Evolutionary conservation across 441 rosid genomes (phyloP), one percentile per base, ranked within the genome.

Genomic region (Populus hybrid): DNA sequence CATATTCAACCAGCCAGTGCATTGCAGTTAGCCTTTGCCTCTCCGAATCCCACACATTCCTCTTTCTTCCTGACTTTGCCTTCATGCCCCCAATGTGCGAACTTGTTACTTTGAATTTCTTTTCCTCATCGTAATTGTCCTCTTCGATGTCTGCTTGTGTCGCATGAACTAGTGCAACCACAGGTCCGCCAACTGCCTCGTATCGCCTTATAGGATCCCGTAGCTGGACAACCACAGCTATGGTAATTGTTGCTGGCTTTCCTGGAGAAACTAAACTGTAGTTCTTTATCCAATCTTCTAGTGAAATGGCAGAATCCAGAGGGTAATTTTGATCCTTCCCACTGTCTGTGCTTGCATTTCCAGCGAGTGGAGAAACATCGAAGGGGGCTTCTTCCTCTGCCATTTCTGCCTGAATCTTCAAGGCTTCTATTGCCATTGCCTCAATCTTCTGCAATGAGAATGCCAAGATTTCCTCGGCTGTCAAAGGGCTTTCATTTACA

Each of bases 381-480:
- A 95, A 95, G 4, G 97, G 96, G 26, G 97, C 85, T 18, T 87
- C 96, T 70, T 93, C 97, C 68, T 95, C 97, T 3, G 87, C 82
- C 84, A 93, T 88, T 23, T 91, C 96, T 26, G 97, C 94, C 79
- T 93, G 97, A 75, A 95, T 89, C 84, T 91, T 95, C 75, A 93
- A 82, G 73, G 93, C 94, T 79, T 91, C 96, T 29, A 93, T 74
- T 35, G 91, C 83, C 93, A 93, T 92, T 65, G 90, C 88, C 79
- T 95, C 99, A 1, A 93, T 81, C 84, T 90, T 95, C 85, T 92
- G 97, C 82, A 92, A 64, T 7, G 96, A 90, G 68, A 88, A 85
- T 0, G 96, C 92, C 76, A 95, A 85, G 75, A 93, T 84, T 67
- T 95, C 98, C 73, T 92, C 94, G 3, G 82, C 86, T 2, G 89